Evolutionary conservation across 495 filamentous ascomycete species (phyloP).

Genomic region (Parathielavia appendiculata): DNA sequence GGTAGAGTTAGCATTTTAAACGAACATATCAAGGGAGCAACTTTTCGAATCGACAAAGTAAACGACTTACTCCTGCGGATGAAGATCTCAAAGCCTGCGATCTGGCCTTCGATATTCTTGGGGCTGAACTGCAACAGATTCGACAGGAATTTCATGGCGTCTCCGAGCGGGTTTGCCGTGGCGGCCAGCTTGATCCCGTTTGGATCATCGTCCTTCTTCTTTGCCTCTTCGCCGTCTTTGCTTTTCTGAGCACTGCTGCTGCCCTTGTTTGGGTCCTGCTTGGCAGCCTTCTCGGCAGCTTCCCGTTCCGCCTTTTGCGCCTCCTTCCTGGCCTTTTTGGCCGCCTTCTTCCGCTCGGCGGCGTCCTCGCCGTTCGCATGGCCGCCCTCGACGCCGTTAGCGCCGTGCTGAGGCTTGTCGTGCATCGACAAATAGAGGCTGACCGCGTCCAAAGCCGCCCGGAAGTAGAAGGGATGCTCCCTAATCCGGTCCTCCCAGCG

Average conservation of each 20-base stretch:
- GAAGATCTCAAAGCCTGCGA: constrained; percentile 84
- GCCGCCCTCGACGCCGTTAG: constrained; percentile 40
- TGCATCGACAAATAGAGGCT: constrained; percentile 73
- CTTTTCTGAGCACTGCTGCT: constrained; percentile 44
- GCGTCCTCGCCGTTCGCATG: constrained; percentile 52
- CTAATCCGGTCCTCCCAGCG: constrained; percentile 89
- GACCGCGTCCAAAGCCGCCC: constrained; percentile 78
- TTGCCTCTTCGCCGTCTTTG: constrained; percentile 45
- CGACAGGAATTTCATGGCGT: constrained; percentile 79
- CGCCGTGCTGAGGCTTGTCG: constrained; percentile 64
- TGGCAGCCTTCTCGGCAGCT: constrained; percentile 65
- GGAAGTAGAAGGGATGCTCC: constrained; percentile 86
- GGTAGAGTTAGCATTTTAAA: constrained; percentile 25
- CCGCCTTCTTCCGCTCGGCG: constrained; percentile 81
- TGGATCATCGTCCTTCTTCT: constrained; percentile 87
- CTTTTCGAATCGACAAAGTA: not conserved
- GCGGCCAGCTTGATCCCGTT: constrained; percentile 69
- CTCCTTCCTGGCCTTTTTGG: constrained; percentile 93
- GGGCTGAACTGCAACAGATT: constrained; percentile 76
- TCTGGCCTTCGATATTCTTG: constrained; percentile 76
- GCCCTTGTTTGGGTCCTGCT: constrained; percentile 65
- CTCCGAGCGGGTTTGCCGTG: constrained; percentile 75
- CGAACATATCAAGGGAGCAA: not conserved
- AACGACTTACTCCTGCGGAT: constrained; percentile 63
- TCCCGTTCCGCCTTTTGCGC: constrained; percentile 77